phyloP scores from a whole-genome alignment of 768 basidiomycete genomes.

The Lentinula guzmanii region DNA sequence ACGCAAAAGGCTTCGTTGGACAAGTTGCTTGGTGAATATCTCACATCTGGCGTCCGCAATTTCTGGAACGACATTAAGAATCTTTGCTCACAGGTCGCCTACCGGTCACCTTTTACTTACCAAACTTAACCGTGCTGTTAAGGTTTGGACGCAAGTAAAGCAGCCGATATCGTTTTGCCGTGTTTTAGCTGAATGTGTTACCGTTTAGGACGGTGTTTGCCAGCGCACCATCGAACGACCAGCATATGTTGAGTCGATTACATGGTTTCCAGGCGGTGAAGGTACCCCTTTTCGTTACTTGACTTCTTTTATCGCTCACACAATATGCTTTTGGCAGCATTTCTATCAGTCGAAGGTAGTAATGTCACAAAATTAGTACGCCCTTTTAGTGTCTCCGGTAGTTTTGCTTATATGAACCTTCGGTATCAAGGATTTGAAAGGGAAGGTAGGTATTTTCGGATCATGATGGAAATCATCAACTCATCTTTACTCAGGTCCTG shows the following conservation, averaged over 20 bases:
- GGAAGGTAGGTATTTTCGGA: constrained; percentile 34
- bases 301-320: neutral
- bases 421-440: constrained; percentile 44
- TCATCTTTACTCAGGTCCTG: constrained; percentile 31
- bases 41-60: neutral
- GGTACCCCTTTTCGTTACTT: constrained; percentile 25
- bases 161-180: neutral
- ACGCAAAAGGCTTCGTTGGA: constrained; percentile 66
- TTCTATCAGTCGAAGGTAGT: constrained; percentile 66
- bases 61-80: neutral
- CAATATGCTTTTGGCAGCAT: constrained; percentile 33
- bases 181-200: neutral
- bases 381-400: neutral
- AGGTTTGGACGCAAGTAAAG: constrained; percentile 67
- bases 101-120: constrained; percentile 57
- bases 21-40: constrained; percentile 64
- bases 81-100: constrained; percentile 46
- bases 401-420: constrained; percentile 4
- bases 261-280: constrained; percentile 63
- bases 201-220: constrained; percentile 59
- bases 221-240: constrained; percentile 56
- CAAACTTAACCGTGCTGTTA: constrained; percentile 57
- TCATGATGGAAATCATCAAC: neutral
- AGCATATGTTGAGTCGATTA: constrained; percentile 51
- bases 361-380: constrained; percentile 55